Conservation (phyloP, 2,329 filamentous ascomycete genomes). For the Fusarium phyllophilum region DNA sequence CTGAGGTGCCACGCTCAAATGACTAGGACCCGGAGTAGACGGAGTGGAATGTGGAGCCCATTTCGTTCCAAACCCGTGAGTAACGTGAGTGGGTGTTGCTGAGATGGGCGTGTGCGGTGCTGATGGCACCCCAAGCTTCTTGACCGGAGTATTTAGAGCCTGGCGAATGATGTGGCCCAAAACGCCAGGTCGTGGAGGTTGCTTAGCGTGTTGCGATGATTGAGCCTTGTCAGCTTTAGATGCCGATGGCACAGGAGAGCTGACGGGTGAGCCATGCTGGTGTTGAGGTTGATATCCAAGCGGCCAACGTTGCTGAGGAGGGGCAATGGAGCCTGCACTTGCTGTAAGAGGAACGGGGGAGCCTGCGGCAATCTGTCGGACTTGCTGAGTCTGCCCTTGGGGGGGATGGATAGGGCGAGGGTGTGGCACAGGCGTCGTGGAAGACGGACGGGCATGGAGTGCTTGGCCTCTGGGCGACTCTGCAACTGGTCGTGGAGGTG, state of each 20-base stretch:
- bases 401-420: constrained; percentile 49
- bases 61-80: constrained; percentile 61
- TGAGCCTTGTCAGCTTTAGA: constrained; percentile 43
- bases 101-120: constrained; percentile 51
- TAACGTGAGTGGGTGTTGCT: constrained; percentile 44
- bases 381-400: constrained; percentile 40
- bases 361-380: constrained; percentile 48
- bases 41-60: constrained; percentile 68
- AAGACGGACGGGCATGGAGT: constrained; percentile 46
- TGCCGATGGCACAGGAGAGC: constrained; percentile 39
- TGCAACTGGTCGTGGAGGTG: constrained; percentile 42
- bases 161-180: constrained; percentile 57
- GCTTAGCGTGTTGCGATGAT: constrained; percentile 45
- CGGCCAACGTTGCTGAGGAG: constrained; percentile 50
- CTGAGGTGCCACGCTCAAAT: constrained; percentile 51
- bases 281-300: constrained; percentile 46
- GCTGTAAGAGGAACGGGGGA: constrained; percentile 43
- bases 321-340: constrained; percentile 32
- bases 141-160: constrained; percentile 49
- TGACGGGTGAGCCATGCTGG: constrained; percentile 43
- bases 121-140: constrained; percentile 46
- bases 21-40: constrained; percentile 62
- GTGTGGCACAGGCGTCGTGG: constrained; percentile 49
- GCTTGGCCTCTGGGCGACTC: constrained; percentile 34
- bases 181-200: constrained; percentile 51